phyloP scores from a whole-genome alignment of 2,329 filamentous ascomycete species.

The Cercospora canescens region DNA sequence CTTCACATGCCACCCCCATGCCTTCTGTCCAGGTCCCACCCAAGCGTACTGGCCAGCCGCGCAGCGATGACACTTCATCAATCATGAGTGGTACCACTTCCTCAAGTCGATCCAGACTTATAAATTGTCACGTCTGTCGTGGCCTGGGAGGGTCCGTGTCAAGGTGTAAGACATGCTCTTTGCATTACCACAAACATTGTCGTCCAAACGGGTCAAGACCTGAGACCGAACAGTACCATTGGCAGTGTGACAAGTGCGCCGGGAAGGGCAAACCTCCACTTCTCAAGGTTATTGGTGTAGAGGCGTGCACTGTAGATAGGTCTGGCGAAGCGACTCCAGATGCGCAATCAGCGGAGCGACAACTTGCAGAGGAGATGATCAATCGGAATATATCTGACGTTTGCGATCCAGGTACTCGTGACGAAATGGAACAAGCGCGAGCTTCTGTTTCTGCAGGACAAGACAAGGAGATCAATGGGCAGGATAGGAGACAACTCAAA shows the following conservation, averaged over 20 bases:
- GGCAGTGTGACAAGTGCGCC: constrained; percentile 32
- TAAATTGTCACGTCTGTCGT: constrained; percentile 37
- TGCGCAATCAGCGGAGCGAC: not conserved
- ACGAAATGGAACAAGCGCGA: not conserved
- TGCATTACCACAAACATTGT: constrained; percentile 35
- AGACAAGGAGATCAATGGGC: not conserved
- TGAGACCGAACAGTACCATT: constrained; percentile 17
- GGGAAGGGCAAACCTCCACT: constrained; percentile 15
- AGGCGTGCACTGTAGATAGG: not conserved
- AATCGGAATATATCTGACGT: not conserved
- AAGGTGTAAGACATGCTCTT: constrained; percentile 36
- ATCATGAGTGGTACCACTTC: constrained; percentile 22
- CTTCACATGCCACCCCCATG: not conserved
- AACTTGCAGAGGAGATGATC: not conserved
- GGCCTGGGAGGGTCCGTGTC: constrained; percentile 33
- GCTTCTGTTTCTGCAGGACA: not conserved
- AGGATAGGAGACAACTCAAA: not conserved
- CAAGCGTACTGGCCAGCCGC: not conserved
- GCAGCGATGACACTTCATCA: constrained; percentile 19
- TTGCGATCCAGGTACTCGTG: not conserved
- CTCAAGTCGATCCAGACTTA: constrained; percentile 19
- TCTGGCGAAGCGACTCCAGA: not conserved
- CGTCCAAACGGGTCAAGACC: not conserved
- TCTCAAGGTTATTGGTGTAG: not conserved
- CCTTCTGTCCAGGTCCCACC: not conserved